These are phyloP conservation scores for Monosporascus cannonballus DNA, from an alignment of 2,329 filamentous ascomycete species.

Conservation along the genomic window DNA sequence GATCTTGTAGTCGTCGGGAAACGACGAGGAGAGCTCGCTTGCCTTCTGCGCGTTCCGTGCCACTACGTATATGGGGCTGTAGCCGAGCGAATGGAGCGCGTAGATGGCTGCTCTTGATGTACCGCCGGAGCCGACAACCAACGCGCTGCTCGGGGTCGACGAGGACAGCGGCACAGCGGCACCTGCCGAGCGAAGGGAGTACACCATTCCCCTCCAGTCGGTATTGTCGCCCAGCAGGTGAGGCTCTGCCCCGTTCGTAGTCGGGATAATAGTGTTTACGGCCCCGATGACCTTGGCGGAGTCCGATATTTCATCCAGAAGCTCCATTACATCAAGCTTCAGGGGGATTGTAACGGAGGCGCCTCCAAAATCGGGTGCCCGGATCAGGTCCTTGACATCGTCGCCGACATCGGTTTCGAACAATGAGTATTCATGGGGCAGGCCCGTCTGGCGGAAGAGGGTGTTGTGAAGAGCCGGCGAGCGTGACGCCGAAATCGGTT, in stretches of 20 bases:
- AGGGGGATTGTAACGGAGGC: slow-evolving; percentile 94
- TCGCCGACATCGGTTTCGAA: slow-evolving; percentile 65
- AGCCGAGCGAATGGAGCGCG: slow-evolving; percentile 76
- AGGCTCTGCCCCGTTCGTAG: slow-evolving; percentile 34
- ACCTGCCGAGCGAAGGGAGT: slow-evolving; percentile 66
- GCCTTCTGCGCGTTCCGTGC: slow-evolving; percentile 70
- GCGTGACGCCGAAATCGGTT: slow-evolving; percentile 72
- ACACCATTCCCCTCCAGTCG: slow-evolving; percentile 89
- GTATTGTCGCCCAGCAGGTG: slow-evolving; percentile 83
- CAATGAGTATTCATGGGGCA: slow-evolving; percentile 76
- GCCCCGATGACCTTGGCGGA: slow-evolving; percentile 82
- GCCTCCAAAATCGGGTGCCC: slow-evolving; percentile 73
- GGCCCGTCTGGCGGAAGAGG: slow-evolving; percentile 67
- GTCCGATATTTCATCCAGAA: slow-evolving; percentile 73
- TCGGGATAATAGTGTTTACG: slow-evolving; percentile 84
- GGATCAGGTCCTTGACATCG: slow-evolving; percentile 60
- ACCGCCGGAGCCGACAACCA: slow-evolving; percentile 87
- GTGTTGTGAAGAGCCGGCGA: slow-evolving; percentile 88
- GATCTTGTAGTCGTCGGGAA: slow-evolving; percentile 69
- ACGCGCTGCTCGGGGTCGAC: slow-evolving; percentile 45
- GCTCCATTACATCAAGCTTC: slow-evolving; percentile 78
- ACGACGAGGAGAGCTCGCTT: slow-evolving; percentile 59
- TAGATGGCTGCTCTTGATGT: slow-evolving; percentile 90
- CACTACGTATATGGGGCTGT: slow-evolving; percentile 79
- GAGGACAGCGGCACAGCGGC: slow-evolving; percentile 42